Evolutionary conservation across 768 basidiomycete species (phyloP), one percentile per base, ranked within the genome.

Genomic region (Boletus eberwhitei): DNA sequence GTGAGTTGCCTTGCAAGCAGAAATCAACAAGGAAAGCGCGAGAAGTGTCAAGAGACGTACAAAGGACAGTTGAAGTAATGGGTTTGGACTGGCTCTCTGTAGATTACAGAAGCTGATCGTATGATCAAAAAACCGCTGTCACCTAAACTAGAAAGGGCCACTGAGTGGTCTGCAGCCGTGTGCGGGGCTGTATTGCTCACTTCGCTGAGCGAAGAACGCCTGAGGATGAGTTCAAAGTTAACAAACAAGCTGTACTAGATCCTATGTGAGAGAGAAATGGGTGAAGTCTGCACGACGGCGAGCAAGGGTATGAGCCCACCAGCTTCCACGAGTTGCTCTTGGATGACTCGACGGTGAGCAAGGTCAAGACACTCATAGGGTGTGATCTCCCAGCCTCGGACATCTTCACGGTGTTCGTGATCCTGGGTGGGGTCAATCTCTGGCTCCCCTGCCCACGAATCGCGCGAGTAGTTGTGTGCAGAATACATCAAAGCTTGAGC

Each of bases 401-500:
- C 75, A 50, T 80, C 75, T 59, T 85, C 81, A 8, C 79, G 75
- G 50, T 83, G 83, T 55, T 86, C 84, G 54, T 88, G 84, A 50
- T 88, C 86, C 64, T 87, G 78, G 13, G 74, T 88, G 2, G 89
- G 87, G 63, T 90, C 89, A 19, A 85, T 82, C 65, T 91, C 90
- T 6, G 89, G 90, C 63, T 92, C 90, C 21, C 89, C 90, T 7
- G 86, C 82, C 89, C 90, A 91, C 21, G 86, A 86, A 57, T 76
- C 80, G 57, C 79, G 78, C 12, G 86, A 82, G 66, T 86, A 88
- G 43, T 82, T 79, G 67, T 87, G 82, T 3, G 90, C 85, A 70
- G 90, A 86, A 70, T 86, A 94, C 89, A 95, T 93, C 48, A 98
- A 75, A 0, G 90, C 83, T 72, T 97, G 94, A 1, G 93, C 86